These are phyloP conservation scores for Penicillium coffeae DNA, from an alignment of 495 filamentous ascomycete species.

Conservation along the genomic window DNA sequence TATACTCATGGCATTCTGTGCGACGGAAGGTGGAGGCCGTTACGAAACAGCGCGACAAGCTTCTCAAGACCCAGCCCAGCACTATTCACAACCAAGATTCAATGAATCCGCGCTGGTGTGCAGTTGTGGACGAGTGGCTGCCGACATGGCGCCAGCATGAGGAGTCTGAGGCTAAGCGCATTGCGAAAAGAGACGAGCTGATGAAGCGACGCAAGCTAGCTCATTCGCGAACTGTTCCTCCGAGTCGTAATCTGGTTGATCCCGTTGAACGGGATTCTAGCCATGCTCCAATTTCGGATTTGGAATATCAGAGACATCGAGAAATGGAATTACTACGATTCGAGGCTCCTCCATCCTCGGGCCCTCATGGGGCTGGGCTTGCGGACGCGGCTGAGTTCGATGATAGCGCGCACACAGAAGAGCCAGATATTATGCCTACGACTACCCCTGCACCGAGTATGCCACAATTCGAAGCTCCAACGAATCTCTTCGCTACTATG, in stretches of 20 bases:
- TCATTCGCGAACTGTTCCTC: neutral
- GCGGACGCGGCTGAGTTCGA: too few species aligned
- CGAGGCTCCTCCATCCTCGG: too few species aligned
- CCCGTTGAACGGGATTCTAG: neutral
- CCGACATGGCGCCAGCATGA: constrained; percentile 45
- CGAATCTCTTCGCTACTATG: constrained; percentile 10
- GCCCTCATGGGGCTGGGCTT: too few species aligned
- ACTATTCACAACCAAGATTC: constrained; percentile 18
- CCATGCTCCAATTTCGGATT: too few species aligned
- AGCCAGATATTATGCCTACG: neutral
- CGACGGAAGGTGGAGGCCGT: constrained; percentile 44
- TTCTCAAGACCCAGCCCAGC: constrained; percentile 32
- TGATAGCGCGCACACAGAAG: too few species aligned
- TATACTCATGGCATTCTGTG: constrained; percentile 47
- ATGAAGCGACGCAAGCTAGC: constrained; percentile 4
- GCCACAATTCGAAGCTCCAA: neutral
- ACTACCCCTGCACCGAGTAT: neutral
- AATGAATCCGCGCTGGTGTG: constrained; percentile 40
- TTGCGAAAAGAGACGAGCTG: constrained; percentile 42
- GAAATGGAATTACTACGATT: too few species aligned
- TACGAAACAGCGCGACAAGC: constrained; percentile 43
- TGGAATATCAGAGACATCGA: too few species aligned
- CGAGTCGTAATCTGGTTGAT: neutral
- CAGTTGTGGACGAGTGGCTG: constrained; percentile 40
- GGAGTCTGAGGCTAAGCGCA: constrained; percentile 34